Base-by-base conservation (phyloP, 257 asterid species). In the Thymus mandschuricus region DNA sequence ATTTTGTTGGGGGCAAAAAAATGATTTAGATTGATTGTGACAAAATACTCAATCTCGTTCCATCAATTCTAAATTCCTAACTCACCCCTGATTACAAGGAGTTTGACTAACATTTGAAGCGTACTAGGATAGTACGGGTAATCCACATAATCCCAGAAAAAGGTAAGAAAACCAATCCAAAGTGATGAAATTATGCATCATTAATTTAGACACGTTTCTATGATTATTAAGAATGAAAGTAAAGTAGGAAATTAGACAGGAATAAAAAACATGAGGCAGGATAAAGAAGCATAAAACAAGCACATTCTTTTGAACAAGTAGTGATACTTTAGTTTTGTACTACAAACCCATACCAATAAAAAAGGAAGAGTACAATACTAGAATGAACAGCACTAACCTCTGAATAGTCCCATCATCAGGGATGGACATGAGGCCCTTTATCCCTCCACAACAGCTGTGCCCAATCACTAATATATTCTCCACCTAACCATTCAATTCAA, bases 381-480 rank as follows among this genome's bases (percentile, higher is more conserved):
- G 15, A 12, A 28, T 38, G 44, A 6, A 6, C 6, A 51, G 61
- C 28, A 55, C 74, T 44, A 64, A 92, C 98, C 96, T 92, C 2
- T 80, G 70, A 11, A 84, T 83, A 75, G 88, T 57, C 49, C 92
- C 98, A 80, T 92, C 98, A 31, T 92, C 98, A 56, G 96, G 88
- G 75, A 86, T 81, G 40, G 96, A 88, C 96, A 92, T 85, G 54
- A 92, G 96, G 8, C 96, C 98, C 79, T 83, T 92, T 68, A 92
- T 92, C 77, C 98, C 98, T 60, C 98, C 98, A 76, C 98, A 92
- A 57, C 96, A 81, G 86, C 98, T 89, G 84, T 89, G 98, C 27
- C 98, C 98, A 50, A 92, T 86, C 56, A 89, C 92, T 72, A 92
- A 68, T 74, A 92, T 89, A 77, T 86, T 88, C 89, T 89, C 96